phyloP scores from a whole-genome alignment of 495 filamentous ascomycete genomes.

The Trichoderma parareesei region DNA sequence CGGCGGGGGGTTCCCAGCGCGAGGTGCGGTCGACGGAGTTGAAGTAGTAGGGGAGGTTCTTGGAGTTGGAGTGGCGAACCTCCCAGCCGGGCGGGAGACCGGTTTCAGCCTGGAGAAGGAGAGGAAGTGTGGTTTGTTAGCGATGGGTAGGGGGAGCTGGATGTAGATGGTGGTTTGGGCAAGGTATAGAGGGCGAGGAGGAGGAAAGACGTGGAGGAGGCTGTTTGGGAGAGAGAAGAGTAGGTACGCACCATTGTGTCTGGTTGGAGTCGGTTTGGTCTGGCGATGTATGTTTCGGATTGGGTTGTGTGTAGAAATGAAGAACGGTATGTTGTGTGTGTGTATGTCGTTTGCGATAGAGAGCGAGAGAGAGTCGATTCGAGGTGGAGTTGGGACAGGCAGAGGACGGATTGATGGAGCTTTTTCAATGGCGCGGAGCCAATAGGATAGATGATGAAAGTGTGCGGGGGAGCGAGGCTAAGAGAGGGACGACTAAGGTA shows the following conservation, averaged over 20 bases:
- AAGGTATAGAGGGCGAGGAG: no score
- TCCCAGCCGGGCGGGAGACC: constrained; percentile 87
- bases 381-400: no score
- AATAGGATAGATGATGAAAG: neutral
- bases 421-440: neutral
- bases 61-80: constrained; percentile 91
- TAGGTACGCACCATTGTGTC: constrained; percentile 7
- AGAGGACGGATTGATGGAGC: neutral
- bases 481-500: neutral
- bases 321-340: neutral
- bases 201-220: no score
- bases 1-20: constrained; percentile 85
- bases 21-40: constrained; percentile 74
- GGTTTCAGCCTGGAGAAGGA: constrained; percentile 48
- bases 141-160: no score
- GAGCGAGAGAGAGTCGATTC: no score
- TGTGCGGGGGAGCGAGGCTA: neutral
- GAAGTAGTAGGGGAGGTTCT: constrained; percentile 98
- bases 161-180: no score
- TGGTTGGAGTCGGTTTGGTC: no score
- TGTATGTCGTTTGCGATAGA: no score
- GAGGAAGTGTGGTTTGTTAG: constrained; percentile 13
- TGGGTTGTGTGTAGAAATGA: no score
- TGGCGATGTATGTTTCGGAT: no score
- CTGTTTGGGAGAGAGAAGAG: neutral